A percentile compares a stretch with the other conserved stretches of the same genome.
Evolutionary conservation across 495 filamentous ascomycete genomes (phyloP).

Genomic region (Penicillium malachiteum): DNA sequence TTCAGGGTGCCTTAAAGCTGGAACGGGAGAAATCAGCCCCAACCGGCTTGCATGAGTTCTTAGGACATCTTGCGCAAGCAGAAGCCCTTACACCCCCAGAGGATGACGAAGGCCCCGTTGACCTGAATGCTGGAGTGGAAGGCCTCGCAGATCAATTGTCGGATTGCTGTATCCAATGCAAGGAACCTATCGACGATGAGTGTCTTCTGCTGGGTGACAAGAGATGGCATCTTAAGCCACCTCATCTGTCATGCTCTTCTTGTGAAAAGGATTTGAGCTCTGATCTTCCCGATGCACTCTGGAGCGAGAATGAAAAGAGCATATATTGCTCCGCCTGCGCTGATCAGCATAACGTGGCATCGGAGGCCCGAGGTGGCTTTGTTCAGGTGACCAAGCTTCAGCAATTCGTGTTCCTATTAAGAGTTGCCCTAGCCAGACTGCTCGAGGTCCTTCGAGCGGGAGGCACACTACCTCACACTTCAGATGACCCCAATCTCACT

Average conservation of each 20-base stretch:
- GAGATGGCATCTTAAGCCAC: slow-evolving; percentile 72
- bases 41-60: slow-evolving; percentile 75
- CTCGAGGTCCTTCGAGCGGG: slow-evolving; percentile 80
- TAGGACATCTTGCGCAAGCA: slow-evolving; percentile 74
- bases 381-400: slow-evolving; percentile 74
- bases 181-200: slow-evolving; percentile 89
- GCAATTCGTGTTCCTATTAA: slow-evolving; percentile 90
- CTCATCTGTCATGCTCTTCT: slow-evolving; percentile 71
- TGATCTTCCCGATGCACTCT: slow-evolving; percentile 61
- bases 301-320: slow-evolving; percentile 62
- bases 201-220: slow-evolving; percentile 70
- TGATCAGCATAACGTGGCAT: slow-evolving; percentile 37
- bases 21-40: slow-evolving; percentile 76
- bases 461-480: slow-evolving; percentile 71
- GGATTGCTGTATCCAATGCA: slow-evolving; percentile 77
- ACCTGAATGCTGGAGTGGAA: slow-evolving; percentile 70
- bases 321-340: slow-evolving; percentile 72
- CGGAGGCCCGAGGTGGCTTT: slow-evolving; percentile 56
- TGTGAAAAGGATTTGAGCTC: slow-evolving; percentile 72
- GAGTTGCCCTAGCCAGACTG: slow-evolving; percentile 87
- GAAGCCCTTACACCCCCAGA: slow-evolving; percentile 60
- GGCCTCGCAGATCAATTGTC: slow-evolving; percentile 74
- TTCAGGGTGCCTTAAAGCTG: slow-evolving; percentile 88
- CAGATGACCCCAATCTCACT: slow-evolving; percentile 71
- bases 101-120: slow-evolving; percentile 68